Percentiles rank a stretch among this genome's conserved stretches.
These are phyloP conservation scores for Pythium plurisporium DNA, from an alignment of 352 stramenopile genomes.

Conservation along the genomic window DNA sequence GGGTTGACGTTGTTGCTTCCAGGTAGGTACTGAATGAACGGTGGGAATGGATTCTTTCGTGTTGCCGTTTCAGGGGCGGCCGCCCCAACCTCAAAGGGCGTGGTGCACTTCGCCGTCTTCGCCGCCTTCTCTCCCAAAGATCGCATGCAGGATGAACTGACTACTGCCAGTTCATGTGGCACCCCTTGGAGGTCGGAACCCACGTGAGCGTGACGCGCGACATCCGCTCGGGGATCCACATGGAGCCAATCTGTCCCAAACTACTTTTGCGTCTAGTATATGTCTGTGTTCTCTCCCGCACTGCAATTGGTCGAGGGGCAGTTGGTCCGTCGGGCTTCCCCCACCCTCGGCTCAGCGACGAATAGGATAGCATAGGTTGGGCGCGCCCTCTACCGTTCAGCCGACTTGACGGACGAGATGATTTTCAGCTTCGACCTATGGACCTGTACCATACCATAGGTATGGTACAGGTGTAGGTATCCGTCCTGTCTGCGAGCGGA, in stretches of 20 bases:
- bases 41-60: slow-evolving; percentile 15
- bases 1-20: slow-evolving; percentile 7
- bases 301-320: not conserved
- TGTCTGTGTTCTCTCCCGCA: slow-evolving; percentile 2
- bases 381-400: not conserved
- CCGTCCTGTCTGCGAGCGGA: slow-evolving; percentile 1
- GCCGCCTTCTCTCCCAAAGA: slow-evolving; percentile 4
- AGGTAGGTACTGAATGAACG: slow-evolving; percentile 1
- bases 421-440: slow-evolving; percentile 6
- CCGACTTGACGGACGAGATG: slow-evolving; percentile 10
- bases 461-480: too few relatives aligned
- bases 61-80: slow-evolving; percentile 15
- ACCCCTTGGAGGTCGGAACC: not conserved
- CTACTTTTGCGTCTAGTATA: slow-evolving; percentile 14
- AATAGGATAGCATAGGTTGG: too few relatives aligned
- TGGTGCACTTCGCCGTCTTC: not conserved
- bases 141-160: not conserved
- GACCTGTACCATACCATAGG: too few relatives aligned
- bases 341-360: too few relatives aligned
- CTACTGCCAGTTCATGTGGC: slow-evolving; percentile 6
- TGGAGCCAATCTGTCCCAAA: slow-evolving; percentile 2
- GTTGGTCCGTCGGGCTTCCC: too few relatives aligned
- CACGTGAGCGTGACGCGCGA: slow-evolving; percentile 8
- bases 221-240: not conserved
- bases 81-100: slow-evolving; percentile 4